phyloP scores from a whole-genome alignment of 805 yeast genomes.

The Isabelozyma pseudorhagii region DNA sequence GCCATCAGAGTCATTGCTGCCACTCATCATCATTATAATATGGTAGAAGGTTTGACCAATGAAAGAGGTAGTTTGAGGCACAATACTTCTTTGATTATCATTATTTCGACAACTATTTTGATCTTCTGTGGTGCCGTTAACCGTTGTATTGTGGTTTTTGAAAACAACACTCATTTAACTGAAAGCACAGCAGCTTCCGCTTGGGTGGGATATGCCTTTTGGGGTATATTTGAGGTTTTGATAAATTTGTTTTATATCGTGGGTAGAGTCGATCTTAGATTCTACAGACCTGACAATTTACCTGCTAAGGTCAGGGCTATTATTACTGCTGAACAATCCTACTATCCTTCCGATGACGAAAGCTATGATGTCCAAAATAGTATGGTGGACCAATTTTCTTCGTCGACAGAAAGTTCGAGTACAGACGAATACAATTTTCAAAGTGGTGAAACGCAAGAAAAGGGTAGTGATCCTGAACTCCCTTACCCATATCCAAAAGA shows the following conservation, averaged over 20 bases:
- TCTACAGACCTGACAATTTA: slow-evolving; percentile 70
- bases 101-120: slow-evolving; percentile 46
- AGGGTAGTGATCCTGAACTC: background rate
- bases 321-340: slow-evolving; percentile 41
- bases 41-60: slow-evolving; percentile 38
- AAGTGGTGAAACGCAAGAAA: background rate
- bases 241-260: slow-evolving; percentile 55
- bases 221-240: slow-evolving; percentile 65
- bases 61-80: slow-evolving; percentile 46
- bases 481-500: background rate
- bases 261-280: slow-evolving; percentile 70
- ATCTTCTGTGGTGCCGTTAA: slow-evolving; percentile 51
- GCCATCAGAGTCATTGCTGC: slow-evolving; percentile 65
- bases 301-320: slow-evolving; percentile 37
- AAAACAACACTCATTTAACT: slow-evolving; percentile 11
- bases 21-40: slow-evolving; percentile 38
- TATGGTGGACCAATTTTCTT: background rate
- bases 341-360: slow-evolving; percentile 22
- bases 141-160: slow-evolving; percentile 32
- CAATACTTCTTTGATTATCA: slow-evolving; percentile 48
- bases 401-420: background rate
- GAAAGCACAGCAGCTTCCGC: slow-evolving; percentile 34
- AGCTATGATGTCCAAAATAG: background rate
- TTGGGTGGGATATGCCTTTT: slow-evolving; percentile 61
- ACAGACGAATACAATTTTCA: background rate